phyloP scores from a whole-genome alignment of 805 yeast genomes.

The Candida qinlingensis region DNA sequence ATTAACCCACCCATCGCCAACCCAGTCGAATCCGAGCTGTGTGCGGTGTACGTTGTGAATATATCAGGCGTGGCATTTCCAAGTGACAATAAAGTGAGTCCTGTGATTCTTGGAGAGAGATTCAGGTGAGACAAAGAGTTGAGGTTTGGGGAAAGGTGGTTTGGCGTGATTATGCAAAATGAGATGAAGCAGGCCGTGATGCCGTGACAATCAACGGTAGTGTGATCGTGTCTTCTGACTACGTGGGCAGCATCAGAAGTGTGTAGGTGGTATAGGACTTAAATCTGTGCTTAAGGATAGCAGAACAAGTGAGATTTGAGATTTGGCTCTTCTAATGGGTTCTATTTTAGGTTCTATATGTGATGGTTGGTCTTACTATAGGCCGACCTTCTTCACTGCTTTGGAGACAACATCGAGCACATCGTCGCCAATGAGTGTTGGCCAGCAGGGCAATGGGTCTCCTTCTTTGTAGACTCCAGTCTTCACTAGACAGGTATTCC shows the following conservation, averaged over 20 bases:
- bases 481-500: constrained; percentile 79
- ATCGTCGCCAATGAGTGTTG: constrained; percentile 45
- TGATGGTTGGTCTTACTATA: constrained; percentile 7
- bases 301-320: too few species aligned
- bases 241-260: background rate
- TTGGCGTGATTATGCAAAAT: constrained; percentile 77
- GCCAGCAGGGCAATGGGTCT: constrained; percentile 39
- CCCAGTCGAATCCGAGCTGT: constrained; percentile 63
- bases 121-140: constrained; percentile 59
- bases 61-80: constrained; percentile 95
- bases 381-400: constrained; percentile 16
- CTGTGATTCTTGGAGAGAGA: constrained; percentile 73
- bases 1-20: constrained; percentile 87
- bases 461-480: constrained; percentile 81
- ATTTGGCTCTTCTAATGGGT: too few species aligned
- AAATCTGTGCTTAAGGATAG: too few species aligned
- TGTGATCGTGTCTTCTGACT: background rate
- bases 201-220: too few species aligned
- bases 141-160: constrained; percentile 75
- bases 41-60: constrained; percentile 76
- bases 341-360: too few species aligned
- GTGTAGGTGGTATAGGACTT: too few species aligned
- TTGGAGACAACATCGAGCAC: constrained; percentile 46
- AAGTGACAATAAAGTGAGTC: constrained; percentile 80
- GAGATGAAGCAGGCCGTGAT: constrained; percentile 38